Percentiles rank a stretch among this genome's conserved stretches.
These are phyloP conservation scores for Xerocomellus chrysenteron DNA, from an alignment of 768 basidiomycete genomes.

Conservation along the genomic window DNA sequence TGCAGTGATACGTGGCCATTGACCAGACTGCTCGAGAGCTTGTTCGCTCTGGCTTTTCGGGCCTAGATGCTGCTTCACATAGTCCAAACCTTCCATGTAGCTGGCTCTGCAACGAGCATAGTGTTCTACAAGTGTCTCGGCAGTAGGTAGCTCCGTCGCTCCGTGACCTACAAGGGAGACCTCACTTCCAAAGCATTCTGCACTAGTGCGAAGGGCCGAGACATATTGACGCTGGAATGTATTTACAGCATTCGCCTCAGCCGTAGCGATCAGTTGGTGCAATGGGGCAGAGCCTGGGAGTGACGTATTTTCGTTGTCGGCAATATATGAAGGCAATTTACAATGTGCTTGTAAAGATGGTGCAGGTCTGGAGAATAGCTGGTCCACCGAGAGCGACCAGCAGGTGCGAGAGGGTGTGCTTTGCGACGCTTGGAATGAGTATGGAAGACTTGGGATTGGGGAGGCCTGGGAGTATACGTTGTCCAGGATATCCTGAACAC, in stretches of 20 bases:
- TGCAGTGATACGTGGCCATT: constrained; percentile 31
- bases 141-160: not conserved
- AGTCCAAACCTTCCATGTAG: not conserved
- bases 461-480: not conserved
- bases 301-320: not conserved
- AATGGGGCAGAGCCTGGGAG: not conserved
- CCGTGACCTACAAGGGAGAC: not conserved
- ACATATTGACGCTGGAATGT: constrained; percentile 7
- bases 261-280: not conserved
- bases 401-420: too few relatives aligned
- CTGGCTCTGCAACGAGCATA: constrained; percentile 1
- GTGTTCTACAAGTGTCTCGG: not conserved
- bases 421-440: not conserved
- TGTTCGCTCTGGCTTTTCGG: constrained; percentile 12
- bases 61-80: constrained; percentile 8
- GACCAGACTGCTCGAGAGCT: constrained; percentile 1
- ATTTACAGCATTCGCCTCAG: not conserved
- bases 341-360: not conserved
- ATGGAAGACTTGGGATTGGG: not conserved
- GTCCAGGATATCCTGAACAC: constrained; percentile 8
- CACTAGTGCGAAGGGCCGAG: constrained; percentile 5
- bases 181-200: constrained; percentile 6
- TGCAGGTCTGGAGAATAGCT: constrained; percentile 1
- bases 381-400: not conserved
- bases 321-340: not conserved